A percentile compares a stretch with the other conserved stretches of the same genome.
Conservation (phyloP, 2,329 filamentous ascomycete species). For the Beauveria pseudobassiana region DNA sequence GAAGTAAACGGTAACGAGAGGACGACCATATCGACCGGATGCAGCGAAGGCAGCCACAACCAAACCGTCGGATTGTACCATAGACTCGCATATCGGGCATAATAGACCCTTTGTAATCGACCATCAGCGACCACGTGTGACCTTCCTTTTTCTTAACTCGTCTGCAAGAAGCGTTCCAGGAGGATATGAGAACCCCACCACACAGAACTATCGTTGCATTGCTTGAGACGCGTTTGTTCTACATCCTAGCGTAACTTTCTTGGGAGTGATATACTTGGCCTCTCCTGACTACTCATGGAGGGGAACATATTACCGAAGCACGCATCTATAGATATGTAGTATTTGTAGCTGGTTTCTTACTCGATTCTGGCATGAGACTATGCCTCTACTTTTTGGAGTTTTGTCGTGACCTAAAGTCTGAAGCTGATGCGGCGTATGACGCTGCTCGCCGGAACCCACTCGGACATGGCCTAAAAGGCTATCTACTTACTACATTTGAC, state of each 20-base stretch:
- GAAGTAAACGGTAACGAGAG: background rate
- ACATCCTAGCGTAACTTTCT: background rate
- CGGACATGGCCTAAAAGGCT: background rate
- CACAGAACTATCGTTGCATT: background rate
- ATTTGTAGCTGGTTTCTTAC: background rate
- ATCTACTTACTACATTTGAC: background rate
- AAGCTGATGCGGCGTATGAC: background rate
- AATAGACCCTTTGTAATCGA: slow-evolving; percentile 14
- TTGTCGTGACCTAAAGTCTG: background rate
- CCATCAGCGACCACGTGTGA: background rate
- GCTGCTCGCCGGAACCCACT: slow-evolving; percentile 4
- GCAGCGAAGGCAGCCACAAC: slow-evolving; percentile 5
- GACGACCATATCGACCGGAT: slow-evolving; percentile 8
- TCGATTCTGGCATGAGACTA: too few relatives aligned
- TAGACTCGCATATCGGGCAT: slow-evolving; percentile 13
- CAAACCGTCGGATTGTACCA: slow-evolving; percentile 12
- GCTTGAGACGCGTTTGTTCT: background rate
- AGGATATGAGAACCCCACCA: background rate
- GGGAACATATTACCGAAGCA: too few relatives aligned
- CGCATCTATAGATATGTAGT: background rate
- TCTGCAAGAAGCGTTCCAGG: background rate
- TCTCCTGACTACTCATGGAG: background rate
- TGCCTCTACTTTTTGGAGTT: too few relatives aligned
- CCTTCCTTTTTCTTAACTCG: background rate
- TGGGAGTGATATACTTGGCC: background rate